Base-by-base conservation (phyloP, 208 protist genomes). In the Zelonia costaricensis region DNA sequence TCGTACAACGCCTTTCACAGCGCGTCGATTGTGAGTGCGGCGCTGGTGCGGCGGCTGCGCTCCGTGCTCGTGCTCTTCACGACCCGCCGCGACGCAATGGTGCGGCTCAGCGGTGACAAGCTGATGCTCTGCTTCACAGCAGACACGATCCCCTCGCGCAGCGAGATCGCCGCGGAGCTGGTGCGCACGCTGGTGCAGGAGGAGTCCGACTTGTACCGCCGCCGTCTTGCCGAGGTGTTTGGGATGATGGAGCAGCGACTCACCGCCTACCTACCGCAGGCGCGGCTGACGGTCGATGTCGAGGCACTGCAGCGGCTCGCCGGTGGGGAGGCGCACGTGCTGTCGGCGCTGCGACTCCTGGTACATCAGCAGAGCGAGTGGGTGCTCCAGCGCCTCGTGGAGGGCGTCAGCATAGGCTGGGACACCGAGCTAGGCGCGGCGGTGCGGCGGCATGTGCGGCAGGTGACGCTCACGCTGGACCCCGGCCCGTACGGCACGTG, bases 381-480 rank as follows among this genome's bases (percentile, higher is more conserved):
- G 48, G 84, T 93, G 10, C 74, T 95, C 55, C 76, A 93, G 69
- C 82, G 77, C 18, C 66, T 95, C 10, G 62, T 93, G 15, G 78
- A 86, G 22, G 82, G 86, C 4, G 64, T 91, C 40, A 76, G 74
- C 30, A 74, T 88, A 18, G 90, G 90, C 18, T 95, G 90, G 84
- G 82, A 91, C 66, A 87, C 77, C 12, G 48, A 69, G 30, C 60
- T 95, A 1, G 90, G 90, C 12, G 69, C 69, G n/a, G 40, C 78
- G 13, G 69, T 92, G 22, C 81, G 90, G 7, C 71, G 69, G 4
- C 68, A 81, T 39, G 82, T 93, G 39, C 63, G 64, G 20, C 69
- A 81, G 63, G 45, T 94, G 23, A 71, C 52, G n/a, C 42, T 94
- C 18, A 69, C 60, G n/a, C 62, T 91, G 22, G 75, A 82, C 36